These are phyloP conservation scores for Ceratonia siliqua DNA, from an alignment of 306 rosid species.

Conservation along the genomic window DNA sequence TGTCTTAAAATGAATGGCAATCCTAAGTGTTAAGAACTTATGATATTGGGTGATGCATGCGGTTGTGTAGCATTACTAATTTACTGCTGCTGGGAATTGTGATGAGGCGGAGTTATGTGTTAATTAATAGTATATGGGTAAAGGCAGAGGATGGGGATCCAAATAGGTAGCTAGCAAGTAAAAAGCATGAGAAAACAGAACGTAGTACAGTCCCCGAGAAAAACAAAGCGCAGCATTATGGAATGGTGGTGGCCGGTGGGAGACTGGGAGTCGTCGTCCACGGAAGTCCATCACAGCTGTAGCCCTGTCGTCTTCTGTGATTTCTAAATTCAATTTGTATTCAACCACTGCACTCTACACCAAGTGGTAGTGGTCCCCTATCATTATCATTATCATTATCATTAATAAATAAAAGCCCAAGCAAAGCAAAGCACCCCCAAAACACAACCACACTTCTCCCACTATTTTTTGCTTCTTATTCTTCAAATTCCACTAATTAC, in stretches of 20 bases:
- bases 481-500: not conserved
- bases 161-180: not conserved
- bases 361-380: conserved; percentile 36
- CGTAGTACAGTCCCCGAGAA: not conserved
- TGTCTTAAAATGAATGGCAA: too few relatives aligned
- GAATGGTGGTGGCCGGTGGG: conserved; percentile 28
- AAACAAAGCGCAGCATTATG: not conserved
- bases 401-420: not conserved
- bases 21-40: too few relatives aligned
- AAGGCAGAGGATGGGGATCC: not conserved
- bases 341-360: conserved; percentile 17
- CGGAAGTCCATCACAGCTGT: conserved; percentile 55
- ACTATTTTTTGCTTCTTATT: not conserved
- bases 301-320: conserved; percentile 52
- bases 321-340: not conserved
- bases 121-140: too few relatives aligned
- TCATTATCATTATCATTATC: not conserved
- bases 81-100: too few relatives aligned
- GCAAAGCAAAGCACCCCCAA: conserved; percentile 1
- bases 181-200: not conserved
- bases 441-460: not conserved
- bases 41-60: too few relatives aligned
- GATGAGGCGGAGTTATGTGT: too few relatives aligned
- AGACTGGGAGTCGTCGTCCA: conserved; percentile 32
- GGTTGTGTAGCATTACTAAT: too few relatives aligned